A percentile compares a stretch with the other conserved stretches of the same genome.
These are phyloP conservation scores for Leccinum incarnatum DNA, from an alignment of 768 basidiomycete species.

Conservation along the genomic window DNA sequence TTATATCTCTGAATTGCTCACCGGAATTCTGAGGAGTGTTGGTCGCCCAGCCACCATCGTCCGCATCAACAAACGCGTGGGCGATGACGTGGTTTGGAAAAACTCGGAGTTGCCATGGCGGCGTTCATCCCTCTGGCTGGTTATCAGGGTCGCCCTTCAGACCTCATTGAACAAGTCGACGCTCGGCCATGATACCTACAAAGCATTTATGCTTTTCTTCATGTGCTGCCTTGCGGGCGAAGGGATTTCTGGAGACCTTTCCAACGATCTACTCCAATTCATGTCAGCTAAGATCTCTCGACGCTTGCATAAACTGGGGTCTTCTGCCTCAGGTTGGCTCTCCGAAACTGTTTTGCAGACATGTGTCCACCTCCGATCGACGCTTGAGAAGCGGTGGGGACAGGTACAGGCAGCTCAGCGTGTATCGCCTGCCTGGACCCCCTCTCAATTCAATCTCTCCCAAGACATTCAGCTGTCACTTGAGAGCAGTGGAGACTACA, in stretches of 20 bases:
- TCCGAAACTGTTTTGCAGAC: neutral
- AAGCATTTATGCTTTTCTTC: slow-evolving; percentile 31
- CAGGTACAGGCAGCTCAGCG: neutral
- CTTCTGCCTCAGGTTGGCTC: neutral
- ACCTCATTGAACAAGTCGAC: slow-evolving; percentile 26
- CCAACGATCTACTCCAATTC: slow-evolving; percentile 1
- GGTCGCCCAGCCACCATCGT: slow-evolving; percentile 14
- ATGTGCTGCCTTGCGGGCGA: slow-evolving; percentile 10
- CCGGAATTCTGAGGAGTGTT: slow-evolving; percentile 40
- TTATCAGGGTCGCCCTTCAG: slow-evolving; percentile 45
- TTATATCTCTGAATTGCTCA: slow-evolving; percentile 33
- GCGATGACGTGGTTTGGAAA: slow-evolving; percentile 25
- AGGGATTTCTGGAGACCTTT: neutral
- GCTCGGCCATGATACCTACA: slow-evolving; percentile 23
- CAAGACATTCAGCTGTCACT: slow-evolving; percentile 24
- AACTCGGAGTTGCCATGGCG: slow-evolving; percentile 41
- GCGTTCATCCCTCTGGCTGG: slow-evolving; percentile 47
- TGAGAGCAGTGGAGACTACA: slow-evolving; percentile 25
- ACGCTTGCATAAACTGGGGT: neutral
- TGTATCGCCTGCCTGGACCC: slow-evolving; percentile 30
- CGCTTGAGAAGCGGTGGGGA: slow-evolving; percentile 2
- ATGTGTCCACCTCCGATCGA: neutral
- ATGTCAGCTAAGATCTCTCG: neutral
- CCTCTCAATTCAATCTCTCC: slow-evolving; percentile 23
- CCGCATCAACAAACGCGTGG: slow-evolving; percentile 40